Conservation (phyloP, 2,329 filamentous ascomycete genomes). For the Calonectria multiphialidica region DNA sequence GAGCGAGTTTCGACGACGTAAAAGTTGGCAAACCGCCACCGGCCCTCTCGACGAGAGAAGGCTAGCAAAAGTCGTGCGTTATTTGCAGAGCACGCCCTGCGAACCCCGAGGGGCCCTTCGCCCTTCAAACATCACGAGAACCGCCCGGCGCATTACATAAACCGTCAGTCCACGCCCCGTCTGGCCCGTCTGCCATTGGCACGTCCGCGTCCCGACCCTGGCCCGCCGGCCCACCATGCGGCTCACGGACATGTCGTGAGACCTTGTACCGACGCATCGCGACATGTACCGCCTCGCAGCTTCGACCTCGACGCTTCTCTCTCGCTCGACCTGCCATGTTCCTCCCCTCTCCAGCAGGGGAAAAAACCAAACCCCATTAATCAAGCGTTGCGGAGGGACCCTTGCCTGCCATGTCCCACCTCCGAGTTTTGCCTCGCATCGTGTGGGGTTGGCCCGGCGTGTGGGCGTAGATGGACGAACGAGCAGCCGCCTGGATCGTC, state of each 20-base stretch:
- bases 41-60: background rate
- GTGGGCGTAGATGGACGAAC: background rate
- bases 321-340: background rate
- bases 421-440: constrained; percentile 11
- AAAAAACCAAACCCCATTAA: background rate
- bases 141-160: constrained; percentile 6
- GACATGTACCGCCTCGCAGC: background rate
- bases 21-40: constrained; percentile 9
- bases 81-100: constrained; percentile 8
- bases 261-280: background rate
- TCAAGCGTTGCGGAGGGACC: background rate
- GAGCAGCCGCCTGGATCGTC: background rate
- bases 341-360: background rate
- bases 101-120: background rate
- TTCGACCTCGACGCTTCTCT: background rate
- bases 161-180: background rate
- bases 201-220: background rate
- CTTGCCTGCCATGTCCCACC: background rate
- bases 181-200: background rate
- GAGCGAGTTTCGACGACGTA: constrained; percentile 24
- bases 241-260: background rate
- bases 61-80: background rate
- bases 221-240: background rate
- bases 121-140: background rate
- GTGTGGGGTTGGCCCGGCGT: constrained; percentile 5